Conservation (phyloP, 2,329 filamentous ascomycete genomes). For the Fusarium sp. region DNA sequence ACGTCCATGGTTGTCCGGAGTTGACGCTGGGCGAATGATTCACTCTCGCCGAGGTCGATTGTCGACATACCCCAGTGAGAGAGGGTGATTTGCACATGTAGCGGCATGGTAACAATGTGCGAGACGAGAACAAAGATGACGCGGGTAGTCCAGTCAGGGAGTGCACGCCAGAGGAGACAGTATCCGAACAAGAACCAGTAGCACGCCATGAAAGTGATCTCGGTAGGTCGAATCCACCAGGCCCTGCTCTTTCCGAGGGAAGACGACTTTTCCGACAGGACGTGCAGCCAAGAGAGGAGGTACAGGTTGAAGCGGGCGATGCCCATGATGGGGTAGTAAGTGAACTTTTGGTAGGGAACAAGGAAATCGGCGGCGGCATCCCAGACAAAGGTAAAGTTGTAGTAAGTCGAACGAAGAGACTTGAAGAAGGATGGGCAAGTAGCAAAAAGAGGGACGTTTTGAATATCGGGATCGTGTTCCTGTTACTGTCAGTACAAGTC, state of each 20-base stretch:
- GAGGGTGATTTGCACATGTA: conserved; percentile 79
- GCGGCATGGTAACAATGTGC: conserved; percentile 74
- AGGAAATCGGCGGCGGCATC: conserved; percentile 70
- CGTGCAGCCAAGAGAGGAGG: conserved; percentile 73
- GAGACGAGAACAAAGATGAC: conserved; percentile 72
- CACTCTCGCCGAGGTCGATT: conserved; percentile 70
- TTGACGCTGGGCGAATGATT: conserved; percentile 77
- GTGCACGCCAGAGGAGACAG: conserved; percentile 68
- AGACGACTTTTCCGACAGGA: conserved; percentile 67
- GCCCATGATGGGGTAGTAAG: conserved; percentile 76
- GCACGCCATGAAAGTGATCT: conserved; percentile 71
- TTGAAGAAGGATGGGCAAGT: conserved; percentile 74
- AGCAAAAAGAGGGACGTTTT: conserved; percentile 78
- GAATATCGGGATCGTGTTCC: conserved; percentile 70
- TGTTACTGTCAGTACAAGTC: conserved; percentile 26
- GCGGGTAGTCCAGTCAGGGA: conserved; percentile 69
- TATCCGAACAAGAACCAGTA: conserved; percentile 80
- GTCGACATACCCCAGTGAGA: conserved; percentile 81
- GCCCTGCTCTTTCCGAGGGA: conserved; percentile 68
- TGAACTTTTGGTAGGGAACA: conserved; percentile 72
- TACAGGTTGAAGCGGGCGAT: conserved; percentile 81
- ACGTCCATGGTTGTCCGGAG: conserved; percentile 80
- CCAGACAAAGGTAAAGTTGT: conserved; percentile 73
- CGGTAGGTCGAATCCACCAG: conserved; percentile 76
- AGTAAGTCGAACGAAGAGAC: conserved; percentile 73